Evolutionary conservation across 1,284 basidiomycete species (phyloP), one percentile per base, ranked within the genome.

Genomic region (Marasmius sp.): DNA sequence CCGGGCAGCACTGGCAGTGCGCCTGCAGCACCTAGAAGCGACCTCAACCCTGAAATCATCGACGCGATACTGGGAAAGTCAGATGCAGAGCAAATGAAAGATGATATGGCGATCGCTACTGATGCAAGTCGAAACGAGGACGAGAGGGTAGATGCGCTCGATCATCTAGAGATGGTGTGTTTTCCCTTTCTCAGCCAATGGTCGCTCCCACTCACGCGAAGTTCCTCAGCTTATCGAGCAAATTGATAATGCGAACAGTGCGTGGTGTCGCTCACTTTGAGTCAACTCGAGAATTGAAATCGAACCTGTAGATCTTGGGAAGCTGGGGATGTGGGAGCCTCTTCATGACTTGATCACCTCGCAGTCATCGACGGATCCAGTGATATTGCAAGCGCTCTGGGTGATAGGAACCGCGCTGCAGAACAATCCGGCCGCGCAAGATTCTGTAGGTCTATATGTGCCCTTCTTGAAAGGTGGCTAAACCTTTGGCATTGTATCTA

Each of bases 241-340:
- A 52, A 94, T 99, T 61, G 97, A 99, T 72, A 99, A 99, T 74
- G 96, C 97, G 2, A 98, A 95, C 72, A 89, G 92, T 92, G 66
- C 62, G 83, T 70, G 43, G 41, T 50, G 57, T 27, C 27, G 5
- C 43, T 8, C 20, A 18, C 34, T 43, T 14, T 47, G 52, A 22
- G 34, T 2, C 18, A n/a, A 36, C 41, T 27, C 20, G 11, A 1
- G 20, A 60, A 37, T 38, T 47, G 59, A 50, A 49, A 18, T 54
- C 8, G 5, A 3, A 57, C 53, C 11, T 50, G 6, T 65, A 94
- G 93, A 98, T 78, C 82, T 99, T 57, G 85, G 86, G 60, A 88
- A 87, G 60, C 77, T 98, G 69, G 85, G 89, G 64, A 87, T 99
- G 77, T 98, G 97, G 96, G 82, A 86, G 57, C 88, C 92, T 0